Base-by-base conservation (phyloP, 1,284 basidiomycete species). In the Gymnopus androsaceus region DNA sequence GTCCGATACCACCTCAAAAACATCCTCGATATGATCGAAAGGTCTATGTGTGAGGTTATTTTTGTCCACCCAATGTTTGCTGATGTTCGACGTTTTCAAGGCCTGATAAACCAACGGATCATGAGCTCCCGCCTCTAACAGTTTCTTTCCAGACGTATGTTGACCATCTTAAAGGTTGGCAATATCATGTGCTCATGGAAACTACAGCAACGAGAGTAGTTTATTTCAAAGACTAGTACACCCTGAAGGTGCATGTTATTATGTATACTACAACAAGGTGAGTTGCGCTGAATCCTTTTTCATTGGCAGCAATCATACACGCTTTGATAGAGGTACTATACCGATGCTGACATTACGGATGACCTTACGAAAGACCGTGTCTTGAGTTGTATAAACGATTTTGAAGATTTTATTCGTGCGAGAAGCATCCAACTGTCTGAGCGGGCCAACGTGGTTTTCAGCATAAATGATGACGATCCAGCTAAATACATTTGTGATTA, bases 181-280 rank as follows among this genome's bases (percentile, higher is more conserved):
- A 15, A 30, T 28, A 30, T 3, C 14, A 11, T 42, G 27, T 9
- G 2, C 27, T 23, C 40, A 9, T 31, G 27, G 30, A 28, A 6
- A 8, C 2, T n/a, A n/a, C n/a, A n/a, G n/a, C n/a, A n/a, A n/a
- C n/a, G n/a, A n/a, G n/a, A n/a, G n/a, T n/a, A n/a, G n/a, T n/a
- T n/a, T n/a, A n/a, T n/a, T n/a, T 70, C 55, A 54, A 7, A 61
- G 55, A 27, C 47, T 58, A 9, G 50, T 59, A 3, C 75, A 77
- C 57, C 74, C 73, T 0, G 75, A 77, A 64, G 76, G 76, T 11
- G 65, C 67, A 9, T 64, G 68, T 2, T 78, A 77, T 58, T 78
- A 73, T 54, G 66, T 65, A 37, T 63, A 76, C 41, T 31, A 60
- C 38, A 53, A 64, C 27, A 71, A 69, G 65, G 75, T 75, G 11